phyloP scores from a whole-genome alignment of 139 green algal genomes.

The Gonium pectorale region DNA sequence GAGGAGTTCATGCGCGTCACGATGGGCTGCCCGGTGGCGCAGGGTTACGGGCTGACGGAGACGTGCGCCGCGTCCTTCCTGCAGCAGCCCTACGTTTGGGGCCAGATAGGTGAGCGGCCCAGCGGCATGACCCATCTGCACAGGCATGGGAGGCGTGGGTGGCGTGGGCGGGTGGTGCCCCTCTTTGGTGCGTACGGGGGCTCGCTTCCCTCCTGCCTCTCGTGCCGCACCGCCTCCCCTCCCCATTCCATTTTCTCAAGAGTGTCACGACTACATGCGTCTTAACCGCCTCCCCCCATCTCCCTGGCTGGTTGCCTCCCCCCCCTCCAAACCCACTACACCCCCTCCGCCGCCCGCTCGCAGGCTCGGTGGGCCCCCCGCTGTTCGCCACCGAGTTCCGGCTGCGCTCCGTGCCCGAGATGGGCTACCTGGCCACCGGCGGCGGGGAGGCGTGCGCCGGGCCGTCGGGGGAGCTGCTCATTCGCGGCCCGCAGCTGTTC shows the following conservation, averaged over 20 bases:
- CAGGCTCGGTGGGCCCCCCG: conserved; percentile 81
- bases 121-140: too few relatives aligned
- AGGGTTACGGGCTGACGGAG: conserved; percentile 95
- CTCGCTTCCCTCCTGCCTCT: too few relatives aligned
- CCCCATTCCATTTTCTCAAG: too few relatives aligned
- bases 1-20: conserved; percentile 78
- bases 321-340: too few relatives aligned
- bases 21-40: conserved; percentile 70
- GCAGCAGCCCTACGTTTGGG: conserved; percentile 58
- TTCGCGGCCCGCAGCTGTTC: conserved; percentile 84
- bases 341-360: conserved; percentile 70
- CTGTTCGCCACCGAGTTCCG: conserved; percentile 77
- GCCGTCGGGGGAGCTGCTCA: conserved; percentile 76
- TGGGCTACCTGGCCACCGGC: conserved; percentile 71
- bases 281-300: too few relatives aligned
- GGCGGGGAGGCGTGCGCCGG: neutral
- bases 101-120: conserved; percentile 42
- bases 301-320: too few relatives aligned
- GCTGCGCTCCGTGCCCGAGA: conserved; percentile 84
- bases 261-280: too few relatives aligned
- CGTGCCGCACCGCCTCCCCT: too few relatives aligned
- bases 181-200: too few relatives aligned
- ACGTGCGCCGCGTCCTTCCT: conserved; percentile 88
- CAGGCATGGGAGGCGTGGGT: too few relatives aligned
- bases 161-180: too few relatives aligned